A percentile compares a stretch with the other conserved stretches of the same genome.
Evolutionary conservation across 352 stramenopile genomes (phyloP).

Genomic region (Nothophytophthora sp.): DNA sequence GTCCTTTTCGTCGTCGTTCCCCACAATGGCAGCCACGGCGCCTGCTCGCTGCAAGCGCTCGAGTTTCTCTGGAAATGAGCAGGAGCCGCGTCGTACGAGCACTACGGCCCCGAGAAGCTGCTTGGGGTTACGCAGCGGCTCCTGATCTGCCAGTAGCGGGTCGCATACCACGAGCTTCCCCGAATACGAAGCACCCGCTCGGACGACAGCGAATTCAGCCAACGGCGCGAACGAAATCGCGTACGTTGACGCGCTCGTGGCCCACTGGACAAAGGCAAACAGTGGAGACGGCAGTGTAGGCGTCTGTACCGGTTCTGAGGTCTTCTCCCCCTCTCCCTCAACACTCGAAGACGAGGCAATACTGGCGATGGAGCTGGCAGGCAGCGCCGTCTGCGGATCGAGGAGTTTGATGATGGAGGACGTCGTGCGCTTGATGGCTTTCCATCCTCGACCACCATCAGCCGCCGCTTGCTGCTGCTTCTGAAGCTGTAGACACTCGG

Average conservation of each 20-base stretch:
- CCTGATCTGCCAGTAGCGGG: constrained; percentile 44
- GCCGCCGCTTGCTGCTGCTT: constrained; percentile 17
- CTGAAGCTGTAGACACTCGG: constrained; percentile 32
- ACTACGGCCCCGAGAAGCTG: constrained; percentile 41
- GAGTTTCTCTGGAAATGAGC: constrained; percentile 71
- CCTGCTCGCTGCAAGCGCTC: constrained; percentile 58
- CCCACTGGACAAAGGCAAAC: constrained; percentile 75
- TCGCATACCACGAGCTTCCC: constrained; percentile 45
- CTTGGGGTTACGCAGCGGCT: constrained; percentile 33
- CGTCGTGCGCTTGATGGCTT: constrained; percentile 46
- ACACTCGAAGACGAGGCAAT: neutral
- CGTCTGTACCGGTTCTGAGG: neutral
- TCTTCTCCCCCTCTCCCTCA: neutral
- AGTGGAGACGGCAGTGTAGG: constrained; percentile 23
- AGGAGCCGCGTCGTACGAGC: constrained; percentile 58
- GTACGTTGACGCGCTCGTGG: constrained; percentile 40
- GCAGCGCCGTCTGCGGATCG: constrained; percentile 19
- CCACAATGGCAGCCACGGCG: constrained; percentile 62
- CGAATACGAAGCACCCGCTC: constrained; percentile 42
- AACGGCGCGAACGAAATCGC: constrained; percentile 60
- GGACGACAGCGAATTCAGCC: constrained; percentile 57
- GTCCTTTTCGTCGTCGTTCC: constrained; percentile 58
- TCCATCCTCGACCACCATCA: constrained; percentile 22
- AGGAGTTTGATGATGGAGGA: constrained; percentile 60
- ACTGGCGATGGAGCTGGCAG: neutral